Percentiles rank a stretch among this genome's conserved stretches.
Evolutionary conservation across 345 rosid genomes (phyloP).

Genomic region (Hirschfeldia incana): DNA sequence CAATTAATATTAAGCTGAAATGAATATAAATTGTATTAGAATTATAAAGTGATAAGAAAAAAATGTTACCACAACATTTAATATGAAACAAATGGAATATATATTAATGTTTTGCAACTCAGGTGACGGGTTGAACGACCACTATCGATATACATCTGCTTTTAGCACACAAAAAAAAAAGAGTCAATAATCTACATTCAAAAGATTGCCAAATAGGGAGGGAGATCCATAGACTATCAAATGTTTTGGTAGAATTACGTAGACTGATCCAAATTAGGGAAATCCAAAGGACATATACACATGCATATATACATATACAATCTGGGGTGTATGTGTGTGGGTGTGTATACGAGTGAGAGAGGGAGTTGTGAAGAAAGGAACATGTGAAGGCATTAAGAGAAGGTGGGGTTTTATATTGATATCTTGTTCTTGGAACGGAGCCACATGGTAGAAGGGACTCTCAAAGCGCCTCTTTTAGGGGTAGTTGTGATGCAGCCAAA

Average conservation of each 20-base stretch:
- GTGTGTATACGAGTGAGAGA: neutral
- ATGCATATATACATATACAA: neutral
- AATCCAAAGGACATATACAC: conserved; percentile 24
- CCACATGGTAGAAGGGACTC: conserved; percentile 41
- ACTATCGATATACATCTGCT: neutral
- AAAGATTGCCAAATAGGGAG: conserved; percentile 13
- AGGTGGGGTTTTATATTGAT: conserved; percentile 29
- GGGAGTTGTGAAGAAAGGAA: neutral
- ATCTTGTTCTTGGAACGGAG: conserved; percentile 42
- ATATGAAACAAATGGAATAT: neutral
- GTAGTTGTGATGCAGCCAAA: conserved; percentile 46
- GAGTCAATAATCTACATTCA: conserved; percentile 1
- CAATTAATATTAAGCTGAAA: too few species aligned
- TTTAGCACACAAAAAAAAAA: neutral
- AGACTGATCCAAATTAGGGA: conserved; percentile 16
- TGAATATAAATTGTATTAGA: too few species aligned
- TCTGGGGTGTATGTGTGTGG: neutral
- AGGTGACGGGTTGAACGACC: neutral
- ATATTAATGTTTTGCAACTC: neutral
- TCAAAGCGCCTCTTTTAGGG: conserved; percentile 34
- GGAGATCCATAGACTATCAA: neutral
- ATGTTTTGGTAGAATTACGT: conserved; percentile 21
- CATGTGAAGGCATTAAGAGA: neutral
- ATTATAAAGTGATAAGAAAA: too few species aligned
- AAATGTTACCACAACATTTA: too few species aligned